Evolutionary conservation across 257 asterid genomes (phyloP).

Genomic region (Eustoma russellianum): DNA sequence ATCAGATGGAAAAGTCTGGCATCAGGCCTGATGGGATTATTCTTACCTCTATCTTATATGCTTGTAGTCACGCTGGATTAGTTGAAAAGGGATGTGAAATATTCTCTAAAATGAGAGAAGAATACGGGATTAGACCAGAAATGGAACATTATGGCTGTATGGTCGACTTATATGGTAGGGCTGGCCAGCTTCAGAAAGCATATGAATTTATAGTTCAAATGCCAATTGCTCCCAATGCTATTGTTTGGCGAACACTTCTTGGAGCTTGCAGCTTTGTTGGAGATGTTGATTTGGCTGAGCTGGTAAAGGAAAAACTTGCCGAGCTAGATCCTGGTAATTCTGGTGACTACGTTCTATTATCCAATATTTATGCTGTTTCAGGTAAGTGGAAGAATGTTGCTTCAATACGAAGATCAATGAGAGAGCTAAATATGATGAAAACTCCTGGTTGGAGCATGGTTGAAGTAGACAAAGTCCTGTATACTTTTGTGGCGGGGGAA

Average conservation of each 20-base stretch:
- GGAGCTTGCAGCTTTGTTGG: slow-evolving; percentile 83
- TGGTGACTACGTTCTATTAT: slow-evolving; percentile 60
- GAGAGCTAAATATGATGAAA: slow-evolving; percentile 39
- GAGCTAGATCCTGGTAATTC: slow-evolving; percentile 58
- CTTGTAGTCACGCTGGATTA: slow-evolving; percentile 87
- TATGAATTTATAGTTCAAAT: slow-evolving; percentile 48
- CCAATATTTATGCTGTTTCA: slow-evolving; percentile 67
- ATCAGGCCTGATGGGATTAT: slow-evolving; percentile 52
- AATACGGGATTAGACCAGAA: slow-evolving; percentile 42
- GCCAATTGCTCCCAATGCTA: slow-evolving; percentile 58
- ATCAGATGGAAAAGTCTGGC: slow-evolving; percentile 59
- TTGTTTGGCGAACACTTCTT: slow-evolving; percentile 85
- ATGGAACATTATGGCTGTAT: slow-evolving; percentile 91
- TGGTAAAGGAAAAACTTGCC: slow-evolving; percentile 44
- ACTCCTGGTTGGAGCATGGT: slow-evolving; percentile 79
- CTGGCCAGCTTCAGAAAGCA: slow-evolving; percentile 59
- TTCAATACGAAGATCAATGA: slow-evolving; percentile 49
- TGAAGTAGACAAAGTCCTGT: slow-evolving; percentile 44
- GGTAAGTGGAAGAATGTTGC: slow-evolving; percentile 71
- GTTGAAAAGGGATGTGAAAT: slow-evolving; percentile 43
- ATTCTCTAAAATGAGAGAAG: slow-evolving; percentile 47
- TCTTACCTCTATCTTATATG: slow-evolving; percentile 55
- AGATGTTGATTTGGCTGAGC: slow-evolving; percentile 54
- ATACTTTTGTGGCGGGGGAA: slow-evolving; percentile 33
- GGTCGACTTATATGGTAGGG: slow-evolving; percentile 83